phyloP scores from a whole-genome alignment of 1,139 yeast genomes.

The Geotrichum candidum region DNA sequence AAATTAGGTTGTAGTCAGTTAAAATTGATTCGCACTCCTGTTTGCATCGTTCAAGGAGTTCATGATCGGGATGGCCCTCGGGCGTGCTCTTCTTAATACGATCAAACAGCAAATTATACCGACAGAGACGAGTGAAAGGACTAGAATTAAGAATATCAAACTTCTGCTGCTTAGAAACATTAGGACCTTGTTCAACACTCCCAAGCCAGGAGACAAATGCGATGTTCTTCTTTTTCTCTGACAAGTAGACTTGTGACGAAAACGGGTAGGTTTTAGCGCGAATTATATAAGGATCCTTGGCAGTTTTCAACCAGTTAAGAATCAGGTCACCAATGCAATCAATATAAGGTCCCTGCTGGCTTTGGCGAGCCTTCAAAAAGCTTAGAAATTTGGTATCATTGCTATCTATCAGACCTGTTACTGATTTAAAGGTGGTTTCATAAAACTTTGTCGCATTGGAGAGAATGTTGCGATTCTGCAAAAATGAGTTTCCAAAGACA shows the following conservation, averaged over 20 bases:
- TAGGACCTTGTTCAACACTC: conserved; percentile 41
- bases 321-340: conserved; percentile 60
- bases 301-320: conserved; percentile 58
- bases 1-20: conserved; percentile 43
- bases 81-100: conserved; percentile 53
- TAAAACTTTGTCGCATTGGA: conserved; percentile 51
- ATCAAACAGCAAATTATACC: conserved; percentile 58
- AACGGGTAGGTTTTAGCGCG: conserved; percentile 46
- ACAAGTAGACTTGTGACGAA: conserved; percentile 33
- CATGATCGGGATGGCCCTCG: conserved; percentile 51
- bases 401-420: conserved; percentile 53
- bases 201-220: conserved; percentile 48
- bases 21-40: conserved; percentile 43
- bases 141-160: conserved; percentile 67
- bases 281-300: conserved; percentile 48
- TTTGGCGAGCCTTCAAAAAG: conserved; percentile 47
- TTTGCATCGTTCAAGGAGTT: conserved; percentile 50
- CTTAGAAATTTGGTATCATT: conserved; percentile 53
- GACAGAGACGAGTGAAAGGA: conserved; percentile 47
- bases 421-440: conserved; percentile 55
- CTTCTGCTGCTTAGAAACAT: conserved; percentile 32
- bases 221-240: conserved; percentile 41
- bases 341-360: conserved; percentile 61
- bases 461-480: conserved; percentile 37
- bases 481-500: conserved; percentile 46